phyloP scores from a whole-genome alignment of 192 early-diverging fungal species.

The Rhizophagus clarus region DNA sequence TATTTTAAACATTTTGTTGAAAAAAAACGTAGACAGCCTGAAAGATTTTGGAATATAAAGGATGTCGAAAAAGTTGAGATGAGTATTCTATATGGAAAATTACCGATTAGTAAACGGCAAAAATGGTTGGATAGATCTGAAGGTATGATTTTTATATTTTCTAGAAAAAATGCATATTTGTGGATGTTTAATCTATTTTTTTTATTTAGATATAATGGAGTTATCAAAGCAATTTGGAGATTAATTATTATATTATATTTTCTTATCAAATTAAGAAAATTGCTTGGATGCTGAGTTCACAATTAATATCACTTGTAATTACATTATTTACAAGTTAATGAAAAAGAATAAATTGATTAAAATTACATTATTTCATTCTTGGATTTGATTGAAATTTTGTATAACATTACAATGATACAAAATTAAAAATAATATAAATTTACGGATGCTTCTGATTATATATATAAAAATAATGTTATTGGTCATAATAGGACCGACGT shows the following conservation, averaged over 20 bases:
- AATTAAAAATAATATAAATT: too few species aligned
- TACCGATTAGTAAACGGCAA: slow-evolving; percentile 7
- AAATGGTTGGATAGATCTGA: slow-evolving; percentile 8
- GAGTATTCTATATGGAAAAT: not conserved
- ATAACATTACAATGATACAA: too few species aligned
- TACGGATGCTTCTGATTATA: too few species aligned
- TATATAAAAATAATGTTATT: too few species aligned
- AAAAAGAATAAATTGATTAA: too few species aligned
- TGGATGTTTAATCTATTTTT: not conserved
- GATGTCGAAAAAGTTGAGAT: not conserved
- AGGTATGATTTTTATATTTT: not conserved
- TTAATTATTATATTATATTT: not conserved
- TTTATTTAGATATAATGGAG: not conserved
- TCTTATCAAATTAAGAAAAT: too few species aligned
- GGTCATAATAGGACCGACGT: too few species aligned
- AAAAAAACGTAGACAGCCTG: slow-evolving; percentile 5
- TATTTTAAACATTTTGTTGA: slow-evolving; percentile 20
- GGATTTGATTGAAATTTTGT: too few species aligned
- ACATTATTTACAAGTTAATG: too few species aligned
- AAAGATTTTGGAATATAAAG: not conserved
- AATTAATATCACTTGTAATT: too few species aligned
- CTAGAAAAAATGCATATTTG: not conserved
- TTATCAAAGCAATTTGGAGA: not conserved
- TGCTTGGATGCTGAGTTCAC: too few species aligned
- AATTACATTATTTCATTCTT: too few species aligned